phyloP scores from a whole-genome alignment of 106 monocot species.

The Dendrobium catenatum region DNA sequence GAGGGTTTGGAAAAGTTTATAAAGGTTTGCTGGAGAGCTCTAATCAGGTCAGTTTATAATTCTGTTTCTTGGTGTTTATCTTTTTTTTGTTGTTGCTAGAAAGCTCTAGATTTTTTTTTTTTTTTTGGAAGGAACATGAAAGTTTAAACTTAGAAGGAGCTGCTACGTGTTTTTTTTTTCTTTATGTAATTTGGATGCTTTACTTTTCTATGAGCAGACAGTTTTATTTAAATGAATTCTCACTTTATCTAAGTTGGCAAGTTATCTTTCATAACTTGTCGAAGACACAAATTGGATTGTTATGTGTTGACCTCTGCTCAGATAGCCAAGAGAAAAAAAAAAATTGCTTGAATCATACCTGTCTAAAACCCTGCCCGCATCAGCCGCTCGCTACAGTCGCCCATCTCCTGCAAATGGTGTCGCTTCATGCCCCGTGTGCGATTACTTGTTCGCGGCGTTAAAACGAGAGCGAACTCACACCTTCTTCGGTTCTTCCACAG shows the following conservation, averaged over 20 bases:
- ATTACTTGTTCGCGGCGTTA: too few species aligned
- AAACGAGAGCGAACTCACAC: too few species aligned
- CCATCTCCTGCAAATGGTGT: too few species aligned
- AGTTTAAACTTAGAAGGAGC: background rate
- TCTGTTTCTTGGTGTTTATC: background rate
- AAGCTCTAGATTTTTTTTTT: background rate
- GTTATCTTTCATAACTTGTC: background rate
- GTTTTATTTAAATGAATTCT: background rate
- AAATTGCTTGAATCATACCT: too few species aligned
- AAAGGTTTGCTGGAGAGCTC: conserved; percentile 19
- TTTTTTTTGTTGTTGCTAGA: background rate
- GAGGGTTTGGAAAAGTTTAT: conserved; percentile 55
- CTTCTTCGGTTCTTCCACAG: too few species aligned
- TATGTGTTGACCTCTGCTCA: too few species aligned
- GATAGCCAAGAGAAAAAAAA: too few species aligned
- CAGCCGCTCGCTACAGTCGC: too few species aligned
- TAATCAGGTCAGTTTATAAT: conserved; percentile 17
- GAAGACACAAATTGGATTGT: background rate
- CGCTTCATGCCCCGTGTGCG: too few species aligned
- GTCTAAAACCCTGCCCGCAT: too few species aligned
- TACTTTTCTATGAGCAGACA: background rate
- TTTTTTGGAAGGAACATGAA: background rate
- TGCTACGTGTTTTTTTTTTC: background rate
- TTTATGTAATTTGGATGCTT: background rate
- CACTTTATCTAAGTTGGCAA: background rate